These are phyloP conservation scores for Hypoxylon fuscum DNA, from an alignment of 495 filamentous ascomycete species.

Conservation along the genomic window DNA sequence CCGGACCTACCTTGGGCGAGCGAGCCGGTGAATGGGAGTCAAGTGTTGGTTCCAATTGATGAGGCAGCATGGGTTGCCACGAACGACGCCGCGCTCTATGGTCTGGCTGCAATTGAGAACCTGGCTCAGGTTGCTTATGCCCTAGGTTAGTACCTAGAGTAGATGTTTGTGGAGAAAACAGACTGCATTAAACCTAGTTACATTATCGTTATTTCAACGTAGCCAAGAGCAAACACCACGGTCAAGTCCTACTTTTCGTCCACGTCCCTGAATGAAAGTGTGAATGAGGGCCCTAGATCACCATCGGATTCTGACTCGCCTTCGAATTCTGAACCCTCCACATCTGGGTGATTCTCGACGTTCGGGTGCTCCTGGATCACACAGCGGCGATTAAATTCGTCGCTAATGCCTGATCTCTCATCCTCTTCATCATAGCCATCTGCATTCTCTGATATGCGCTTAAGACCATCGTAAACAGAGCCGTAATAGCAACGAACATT, in stretches of 20 bases:
- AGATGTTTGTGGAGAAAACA: too few species aligned
- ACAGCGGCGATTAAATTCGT: too few species aligned
- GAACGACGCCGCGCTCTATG: slow-evolving; percentile 56
- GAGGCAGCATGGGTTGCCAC: slow-evolving; percentile 56
- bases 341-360: neutral
- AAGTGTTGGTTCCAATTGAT: slow-evolving; percentile 49
- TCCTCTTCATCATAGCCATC: too few species aligned
- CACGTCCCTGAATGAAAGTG: neutral
- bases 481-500: too few species aligned
- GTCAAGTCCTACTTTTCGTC: neutral
- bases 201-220: too few species aligned
- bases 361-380: too few species aligned
- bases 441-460: too few species aligned
- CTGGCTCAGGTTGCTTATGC: slow-evolving; percentile 49
- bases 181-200: neutral
- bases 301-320: neutral
- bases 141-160: slow-evolving; percentile 8
- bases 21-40: slow-evolving; percentile 43
- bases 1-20: slow-evolving; percentile 45
- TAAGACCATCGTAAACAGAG: too few species aligned
- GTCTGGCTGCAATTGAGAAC: slow-evolving; percentile 56
- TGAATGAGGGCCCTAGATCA: neutral
- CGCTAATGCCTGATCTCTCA: too few species aligned
- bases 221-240: too few species aligned
- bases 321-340: neutral